Conservation (phyloP, 1,284 basidiomycete genomes). For the Marasmius sp. region DNA sequence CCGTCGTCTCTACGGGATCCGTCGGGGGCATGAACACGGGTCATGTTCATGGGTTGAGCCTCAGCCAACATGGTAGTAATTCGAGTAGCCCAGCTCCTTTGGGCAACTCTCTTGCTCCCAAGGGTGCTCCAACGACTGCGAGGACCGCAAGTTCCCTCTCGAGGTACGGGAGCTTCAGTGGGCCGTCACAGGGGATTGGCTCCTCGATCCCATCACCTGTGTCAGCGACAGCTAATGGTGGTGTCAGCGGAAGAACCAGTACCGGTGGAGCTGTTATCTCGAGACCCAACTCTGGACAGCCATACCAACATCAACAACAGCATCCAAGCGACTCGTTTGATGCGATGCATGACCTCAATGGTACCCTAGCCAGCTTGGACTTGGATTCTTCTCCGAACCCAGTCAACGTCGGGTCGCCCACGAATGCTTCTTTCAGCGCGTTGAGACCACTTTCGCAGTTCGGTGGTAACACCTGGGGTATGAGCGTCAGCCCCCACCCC, state of each 20-base stretch:
- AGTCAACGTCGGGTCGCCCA: neutral
- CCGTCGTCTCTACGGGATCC: neutral
- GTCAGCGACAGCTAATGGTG: conserved; percentile 18
- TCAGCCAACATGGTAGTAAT: too few species aligned
- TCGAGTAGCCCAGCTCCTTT: conserved; percentile 25
- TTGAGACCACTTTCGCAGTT: conserved; percentile 6
- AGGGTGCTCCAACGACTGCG: conserved; percentile 44
- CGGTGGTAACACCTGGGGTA: neutral
- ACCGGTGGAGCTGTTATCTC: conserved; percentile 9
- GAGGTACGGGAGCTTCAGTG: conserved; percentile 15
- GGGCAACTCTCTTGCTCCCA: conserved; percentile 24
- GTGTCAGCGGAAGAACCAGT: neutral
- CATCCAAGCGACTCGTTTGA: conserved; percentile 31
- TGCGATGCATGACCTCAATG: conserved; percentile 66
- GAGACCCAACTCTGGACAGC: conserved; percentile 19
- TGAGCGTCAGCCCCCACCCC: neutral
- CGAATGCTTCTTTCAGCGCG: neutral
- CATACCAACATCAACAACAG: conserved; percentile 30
- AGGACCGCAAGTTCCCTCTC: conserved; percentile 42
- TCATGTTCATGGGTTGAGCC: conserved; percentile 7
- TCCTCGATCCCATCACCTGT: conserved; percentile 36
- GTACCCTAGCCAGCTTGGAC: conserved; percentile 72
- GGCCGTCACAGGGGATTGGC: neutral
- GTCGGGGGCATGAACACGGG: neutral
- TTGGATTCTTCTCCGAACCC: conserved; percentile 37